Evolutionary conservation across 495 filamentous ascomycete species (phyloP).

Genomic region (Hypoxylon perforatum): DNA sequence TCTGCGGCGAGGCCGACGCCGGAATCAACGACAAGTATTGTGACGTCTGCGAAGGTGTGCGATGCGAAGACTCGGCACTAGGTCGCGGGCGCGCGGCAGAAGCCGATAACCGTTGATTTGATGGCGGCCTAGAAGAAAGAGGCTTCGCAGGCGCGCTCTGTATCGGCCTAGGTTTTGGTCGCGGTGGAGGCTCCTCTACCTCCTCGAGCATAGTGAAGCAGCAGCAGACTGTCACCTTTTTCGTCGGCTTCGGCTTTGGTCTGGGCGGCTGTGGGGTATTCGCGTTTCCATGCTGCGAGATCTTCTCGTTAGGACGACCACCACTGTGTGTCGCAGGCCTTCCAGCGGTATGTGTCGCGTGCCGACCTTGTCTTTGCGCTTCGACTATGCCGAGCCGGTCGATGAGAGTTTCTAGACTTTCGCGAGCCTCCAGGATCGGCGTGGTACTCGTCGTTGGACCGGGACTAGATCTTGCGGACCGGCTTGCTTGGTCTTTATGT

Average conservation of each 20-base stretch:
- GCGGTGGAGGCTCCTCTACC: slow-evolving; percentile 48
- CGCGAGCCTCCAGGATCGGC: slow-evolving; percentile 64
- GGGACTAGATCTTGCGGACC: slow-evolving; percentile 55
- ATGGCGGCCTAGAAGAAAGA: slow-evolving; percentile 41
- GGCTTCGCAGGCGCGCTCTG: slow-evolving; percentile 49
- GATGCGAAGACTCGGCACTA: slow-evolving; percentile 48
- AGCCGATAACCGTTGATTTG: slow-evolving; percentile 41
- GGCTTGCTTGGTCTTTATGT: slow-evolving; percentile 85
- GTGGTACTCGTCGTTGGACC: slow-evolving; percentile 47
- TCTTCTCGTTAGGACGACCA: slow-evolving; percentile 33
- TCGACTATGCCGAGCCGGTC: slow-evolving; percentile 81
- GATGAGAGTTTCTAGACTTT: slow-evolving; percentile 85
- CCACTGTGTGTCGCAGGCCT: slow-evolving; percentile 14
- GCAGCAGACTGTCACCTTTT: slow-evolving; percentile 53
- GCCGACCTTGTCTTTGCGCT: slow-evolving; percentile 45
- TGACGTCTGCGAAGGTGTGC: slow-evolving; percentile 55
- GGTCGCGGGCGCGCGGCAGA: slow-evolving; percentile 47
- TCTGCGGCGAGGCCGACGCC: slow-evolving; percentile 67
- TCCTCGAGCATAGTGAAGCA: slow-evolving; percentile 57
- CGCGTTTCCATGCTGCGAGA: slow-evolving; percentile 6
- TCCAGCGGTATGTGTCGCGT: slow-evolving; percentile 29
- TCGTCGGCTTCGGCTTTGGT: slow-evolving; percentile 47
- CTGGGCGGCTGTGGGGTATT: slow-evolving; percentile 32
- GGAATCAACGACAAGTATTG: slow-evolving; percentile 77
- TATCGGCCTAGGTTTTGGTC: slow-evolving; percentile 54